phyloP scores from a whole-genome alignment of 192 early-diverging fungal genomes.

The Linnemannia elongata region DNA sequence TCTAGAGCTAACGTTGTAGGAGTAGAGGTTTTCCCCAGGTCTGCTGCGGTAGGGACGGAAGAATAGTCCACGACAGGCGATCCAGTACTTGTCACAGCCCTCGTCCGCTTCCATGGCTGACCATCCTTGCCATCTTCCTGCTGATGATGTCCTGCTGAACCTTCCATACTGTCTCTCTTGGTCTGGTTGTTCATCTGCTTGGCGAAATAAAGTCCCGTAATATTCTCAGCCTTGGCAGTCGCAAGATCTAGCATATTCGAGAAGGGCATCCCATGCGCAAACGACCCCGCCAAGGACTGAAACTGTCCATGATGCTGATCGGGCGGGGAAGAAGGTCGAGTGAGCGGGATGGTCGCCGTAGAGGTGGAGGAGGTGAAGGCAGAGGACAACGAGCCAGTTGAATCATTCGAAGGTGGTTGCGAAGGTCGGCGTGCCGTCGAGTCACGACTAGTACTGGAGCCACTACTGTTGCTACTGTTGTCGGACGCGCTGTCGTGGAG shows the following conservation, averaged over 20 bases:
- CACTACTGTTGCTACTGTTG: neutral
- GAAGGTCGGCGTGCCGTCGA: neutral
- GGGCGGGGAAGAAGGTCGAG: constrained; percentile 15
- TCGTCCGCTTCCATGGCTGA: neutral
- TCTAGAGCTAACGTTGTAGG: neutral
- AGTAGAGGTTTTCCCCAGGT: neutral
- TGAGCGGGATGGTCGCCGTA: constrained; percentile 22
- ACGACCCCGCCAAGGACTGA: neutral
- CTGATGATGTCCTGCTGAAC: neutral
- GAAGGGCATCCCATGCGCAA: constrained; percentile 25
- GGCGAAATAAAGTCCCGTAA: constrained; percentile 49
- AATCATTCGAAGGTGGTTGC: neutral
- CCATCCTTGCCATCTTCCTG: neutral
- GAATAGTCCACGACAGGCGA: neutral
- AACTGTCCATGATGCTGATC: neutral
- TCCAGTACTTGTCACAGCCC: neutral
- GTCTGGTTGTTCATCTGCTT: constrained; percentile 31
- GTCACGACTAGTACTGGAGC: neutral
- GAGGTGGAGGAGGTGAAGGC: constrained; percentile 20
- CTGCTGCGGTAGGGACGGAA: neutral
- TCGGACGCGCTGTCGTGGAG: neutral
- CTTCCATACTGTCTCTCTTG: neutral
- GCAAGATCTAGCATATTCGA: constrained; percentile 48
- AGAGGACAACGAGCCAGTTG: constrained; percentile 8
- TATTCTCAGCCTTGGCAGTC: constrained; percentile 50